phyloP scores from a whole-genome alignment of 108 stramenopile genomes.

The Skeletonema marinoi region DNA sequence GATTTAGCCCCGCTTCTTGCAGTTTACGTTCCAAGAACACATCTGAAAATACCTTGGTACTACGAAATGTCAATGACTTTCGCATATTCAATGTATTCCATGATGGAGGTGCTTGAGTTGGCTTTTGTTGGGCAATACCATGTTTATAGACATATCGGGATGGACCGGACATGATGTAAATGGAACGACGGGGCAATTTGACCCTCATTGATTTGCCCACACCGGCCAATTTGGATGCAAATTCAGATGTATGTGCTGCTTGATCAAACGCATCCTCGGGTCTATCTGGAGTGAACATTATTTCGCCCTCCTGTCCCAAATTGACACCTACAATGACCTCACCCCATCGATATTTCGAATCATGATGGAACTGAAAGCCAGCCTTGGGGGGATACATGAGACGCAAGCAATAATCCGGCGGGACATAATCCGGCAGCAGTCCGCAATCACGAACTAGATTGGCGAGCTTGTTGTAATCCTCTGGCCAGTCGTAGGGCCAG shows the following conservation, averaged over 20 bases:
- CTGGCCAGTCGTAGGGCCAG: no score
- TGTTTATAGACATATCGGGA: conserved; percentile 5
- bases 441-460: not conserved
- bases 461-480: not conserved
- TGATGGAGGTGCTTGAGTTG: not conserved
- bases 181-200: not conserved
- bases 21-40: not conserved
- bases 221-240: not conserved
- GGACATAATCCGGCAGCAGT: not conserved
- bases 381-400: conserved; percentile 3
- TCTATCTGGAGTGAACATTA: not conserved
- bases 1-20: no score
- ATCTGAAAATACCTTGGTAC: conserved; percentile 5
- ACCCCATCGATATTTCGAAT: not conserved
- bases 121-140: not conserved
- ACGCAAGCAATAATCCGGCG: conserved; percentile 8
- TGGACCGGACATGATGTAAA: not conserved
- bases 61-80: conserved; percentile 7
- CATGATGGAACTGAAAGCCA: not conserved
- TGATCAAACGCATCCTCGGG: not conserved
- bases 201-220: not conserved
- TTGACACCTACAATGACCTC: not conserved
- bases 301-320: conserved; percentile 1
- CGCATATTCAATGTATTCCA: conserved; percentile 1
- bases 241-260: not conserved